Evolutionary conservation across 1,139 yeast genomes (phyloP).

Genomic region (Yamadazyma aaseri): DNA sequence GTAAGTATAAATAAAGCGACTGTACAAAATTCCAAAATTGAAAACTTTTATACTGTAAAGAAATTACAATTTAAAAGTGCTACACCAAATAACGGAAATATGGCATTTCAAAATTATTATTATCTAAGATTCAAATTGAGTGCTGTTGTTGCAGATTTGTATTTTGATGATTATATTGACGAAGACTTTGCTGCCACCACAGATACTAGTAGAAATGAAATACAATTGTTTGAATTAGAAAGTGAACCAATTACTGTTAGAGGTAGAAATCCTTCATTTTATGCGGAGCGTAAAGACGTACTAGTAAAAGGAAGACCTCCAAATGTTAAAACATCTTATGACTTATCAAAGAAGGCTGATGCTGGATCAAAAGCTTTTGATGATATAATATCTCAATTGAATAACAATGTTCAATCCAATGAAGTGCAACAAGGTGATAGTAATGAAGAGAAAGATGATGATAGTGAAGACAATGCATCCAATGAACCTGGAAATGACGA

Average conservation of each 20-base stretch:
- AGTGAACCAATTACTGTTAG: slow-evolving; percentile 61
- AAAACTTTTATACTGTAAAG: slow-evolving; percentile 35
- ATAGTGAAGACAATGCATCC: slow-evolving; percentile 9
- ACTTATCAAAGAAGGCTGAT: slow-evolving; percentile 13
- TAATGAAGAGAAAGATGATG: slow-evolving; percentile 7
- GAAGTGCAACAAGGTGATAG: slow-evolving; percentile 9
- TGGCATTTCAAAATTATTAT: slow-evolving; percentile 56
- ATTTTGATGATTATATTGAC: slow-evolving; percentile 42
- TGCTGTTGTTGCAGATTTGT: slow-evolving; percentile 45
- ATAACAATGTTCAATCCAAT: slow-evolving; percentile 3
- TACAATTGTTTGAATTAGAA: slow-evolving; percentile 30
- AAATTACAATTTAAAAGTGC: slow-evolving; percentile 60
- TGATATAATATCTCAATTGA: slow-evolving; percentile 7
- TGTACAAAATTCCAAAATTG: slow-evolving; percentile 24
- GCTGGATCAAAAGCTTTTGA: slow-evolving; percentile 3
- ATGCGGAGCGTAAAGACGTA: slow-evolving; percentile 54
- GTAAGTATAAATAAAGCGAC: slow-evolving; percentile 28
- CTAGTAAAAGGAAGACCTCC: slow-evolving; percentile 32
- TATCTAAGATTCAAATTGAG: slow-evolving; percentile 46
- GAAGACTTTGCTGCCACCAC: slow-evolving; percentile 24
- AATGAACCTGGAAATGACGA: slow-evolving; percentile 6
- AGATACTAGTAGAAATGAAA: slow-evolving; percentile 31
- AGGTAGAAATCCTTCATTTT: slow-evolving; percentile 66
- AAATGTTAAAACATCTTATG: slow-evolving; percentile 22
- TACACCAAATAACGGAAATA: slow-evolving; percentile 64